These are phyloP conservation scores for Aspergillus pseudonomiae DNA, from an alignment of 2,329 filamentous ascomycete genomes.

Conservation along the genomic window DNA sequence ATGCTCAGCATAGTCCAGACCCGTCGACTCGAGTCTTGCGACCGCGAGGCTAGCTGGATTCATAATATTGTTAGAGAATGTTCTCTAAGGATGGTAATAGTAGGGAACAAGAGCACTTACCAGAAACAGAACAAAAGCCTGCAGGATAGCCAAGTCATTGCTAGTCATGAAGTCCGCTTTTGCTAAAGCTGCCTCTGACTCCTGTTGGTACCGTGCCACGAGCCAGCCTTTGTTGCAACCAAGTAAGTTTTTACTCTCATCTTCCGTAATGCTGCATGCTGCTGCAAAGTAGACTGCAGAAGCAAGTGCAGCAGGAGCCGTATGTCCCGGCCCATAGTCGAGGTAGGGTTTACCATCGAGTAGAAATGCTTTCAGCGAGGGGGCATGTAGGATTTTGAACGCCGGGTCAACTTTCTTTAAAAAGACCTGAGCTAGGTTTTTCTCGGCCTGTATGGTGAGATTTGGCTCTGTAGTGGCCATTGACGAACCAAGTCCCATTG, in stretches of 20 bases:
- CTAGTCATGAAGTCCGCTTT: constrained; percentile 34
- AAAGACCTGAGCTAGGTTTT: constrained; percentile 29
- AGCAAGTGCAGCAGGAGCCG: constrained; percentile 28
- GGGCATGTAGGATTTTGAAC: constrained; percentile 36
- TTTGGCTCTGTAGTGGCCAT: constrained; percentile 5
- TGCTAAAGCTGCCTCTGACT: constrained; percentile 29
- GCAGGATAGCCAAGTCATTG: constrained; percentile 36
- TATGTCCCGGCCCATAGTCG: constrained; percentile 31
- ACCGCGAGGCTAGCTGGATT: constrained; percentile 20
- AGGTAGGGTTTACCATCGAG: constrained; percentile 31
- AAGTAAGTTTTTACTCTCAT: constrained; percentile 27
- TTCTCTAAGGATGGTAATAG: background rate
- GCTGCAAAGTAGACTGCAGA: constrained; percentile 32
- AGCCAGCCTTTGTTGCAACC: constrained; percentile 21
- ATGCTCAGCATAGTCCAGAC: constrained; percentile 39
- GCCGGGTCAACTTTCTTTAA: constrained; percentile 33
- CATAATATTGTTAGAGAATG: background rate
- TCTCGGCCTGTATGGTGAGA: background rate
- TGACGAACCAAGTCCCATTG: constrained; percentile 16
- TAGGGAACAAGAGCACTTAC: constrained; percentile 15
- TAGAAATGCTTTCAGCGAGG: constrained; percentile 31
- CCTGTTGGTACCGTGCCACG: constrained; percentile 26
- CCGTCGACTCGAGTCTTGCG: constrained; percentile 35
- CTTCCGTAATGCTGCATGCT: constrained; percentile 27
- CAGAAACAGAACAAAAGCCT: constrained; percentile 36